Conservation (phyloP, 2,329 filamentous ascomycete genomes). For the Sclerotinia minor region DNA sequence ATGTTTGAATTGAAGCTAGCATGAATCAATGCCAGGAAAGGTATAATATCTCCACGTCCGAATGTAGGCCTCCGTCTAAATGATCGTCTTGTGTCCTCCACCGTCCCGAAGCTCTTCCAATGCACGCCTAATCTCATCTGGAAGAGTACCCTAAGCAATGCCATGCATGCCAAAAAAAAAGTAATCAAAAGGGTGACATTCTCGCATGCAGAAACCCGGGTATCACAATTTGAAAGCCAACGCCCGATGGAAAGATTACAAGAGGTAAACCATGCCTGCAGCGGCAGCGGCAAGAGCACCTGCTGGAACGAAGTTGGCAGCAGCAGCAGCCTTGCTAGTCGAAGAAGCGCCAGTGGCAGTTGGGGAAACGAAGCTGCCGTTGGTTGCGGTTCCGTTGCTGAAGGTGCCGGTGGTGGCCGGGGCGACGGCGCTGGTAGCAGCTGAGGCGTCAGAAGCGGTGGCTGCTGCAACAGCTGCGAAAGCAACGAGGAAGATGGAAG, state of each 20-base stretch:
- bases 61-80: constrained; percentile 16
- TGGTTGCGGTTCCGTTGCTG: constrained; percentile 18
- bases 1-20: constrained; percentile 23
- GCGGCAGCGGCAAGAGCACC: constrained; percentile 19
- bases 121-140: constrained; percentile 15
- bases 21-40: constrained; percentile 15
- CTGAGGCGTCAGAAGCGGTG: constrained; percentile 22
- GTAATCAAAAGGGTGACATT: constrained; percentile 23
- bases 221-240: constrained; percentile 21
- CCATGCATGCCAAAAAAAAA: constrained; percentile 19
- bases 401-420: constrained; percentile 16
- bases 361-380: constrained; percentile 17
- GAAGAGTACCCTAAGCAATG: constrained; percentile 17
- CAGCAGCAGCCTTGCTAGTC: constrained; percentile 20
- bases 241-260: constrained; percentile 13
- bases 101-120: constrained; percentile 20
- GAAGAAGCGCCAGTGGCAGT: neutral
- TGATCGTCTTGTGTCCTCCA: constrained; percentile 12
- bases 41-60: constrained; percentile 15
- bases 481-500: constrained; percentile 27
- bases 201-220: constrained; percentile 21
- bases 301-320: constrained; percentile 18
- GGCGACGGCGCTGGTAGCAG: constrained; percentile 16
- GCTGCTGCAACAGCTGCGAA: constrained; percentile 29
- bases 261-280: constrained; percentile 24